Evolutionary conservation across 192 early-diverging fungal species (phyloP), one percentile per base, ranked within the genome.

Genomic region (Chytriomyces sp.): DNA sequence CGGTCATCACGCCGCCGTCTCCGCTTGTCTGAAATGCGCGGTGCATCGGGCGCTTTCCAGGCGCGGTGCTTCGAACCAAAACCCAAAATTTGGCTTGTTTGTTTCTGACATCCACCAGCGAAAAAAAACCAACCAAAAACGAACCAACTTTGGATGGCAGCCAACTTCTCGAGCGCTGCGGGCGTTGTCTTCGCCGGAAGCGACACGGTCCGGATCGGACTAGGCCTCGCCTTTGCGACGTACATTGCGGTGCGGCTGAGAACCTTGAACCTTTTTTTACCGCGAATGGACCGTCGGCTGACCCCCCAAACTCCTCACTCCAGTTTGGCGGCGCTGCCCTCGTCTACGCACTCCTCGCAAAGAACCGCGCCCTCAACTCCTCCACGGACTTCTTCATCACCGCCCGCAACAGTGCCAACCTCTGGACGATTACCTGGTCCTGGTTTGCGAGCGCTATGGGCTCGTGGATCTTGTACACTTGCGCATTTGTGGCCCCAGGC

Each of bases 401-500:
- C n/a, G 56, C 56, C 28, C 56, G 56, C 14, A 58, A 58, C 56
- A 28, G 22, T 28, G 56, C 56, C 12, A 58, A 58, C 28, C 56
- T 58, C 12, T 58, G n/a, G 22, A 58, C n/a, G 30, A 58, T 58
- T 28, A 58, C 56, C 30, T 58, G 56, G 56, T 28, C 22, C 14
- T 58, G 56, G 56, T 58, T 61, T 73, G 77, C 78, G 39, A 67
- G 58, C 39, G 72, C 77, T 32, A 65, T 80, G 44, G 82, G 82
- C 8, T 63, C 72, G 3, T 76, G 77, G 75, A 58, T 58, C 28
- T 28, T 58, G n/a, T 58, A 58, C 4, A 58, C 56, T 12, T 58
- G 56, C 30, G 56, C 56, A 30, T 58, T 58, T 28, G 12, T 28
- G 30, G 17, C 56, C 14, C 56, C 56, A 25, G 56, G 56, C 19